Evolutionary conservation across 129 eudicot genomes (phyloP).

Genomic region (Pseudognaphalium luteoalbum): DNA sequence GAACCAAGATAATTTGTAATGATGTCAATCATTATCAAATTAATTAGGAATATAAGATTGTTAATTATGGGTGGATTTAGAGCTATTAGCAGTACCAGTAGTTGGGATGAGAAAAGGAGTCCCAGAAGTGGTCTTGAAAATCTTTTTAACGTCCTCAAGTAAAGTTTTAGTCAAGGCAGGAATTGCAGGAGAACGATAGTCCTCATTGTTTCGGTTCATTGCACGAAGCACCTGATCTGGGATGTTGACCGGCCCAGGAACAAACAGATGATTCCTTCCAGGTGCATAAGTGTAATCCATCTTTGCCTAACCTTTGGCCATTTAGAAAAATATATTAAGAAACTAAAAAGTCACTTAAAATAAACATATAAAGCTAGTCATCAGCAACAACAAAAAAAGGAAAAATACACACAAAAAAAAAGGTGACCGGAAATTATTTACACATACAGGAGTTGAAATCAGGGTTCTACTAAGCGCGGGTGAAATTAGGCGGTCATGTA

Average conservation of each 20-base stretch:
- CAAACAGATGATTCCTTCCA: conserved; percentile 97
- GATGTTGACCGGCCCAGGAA: conserved; percentile 98
- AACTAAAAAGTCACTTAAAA: neutral
- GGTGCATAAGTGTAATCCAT: conserved; percentile 91
- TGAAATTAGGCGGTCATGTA: neutral
- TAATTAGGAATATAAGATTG: neutral
- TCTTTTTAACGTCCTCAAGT: conserved; percentile 94
- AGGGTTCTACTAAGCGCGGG: neutral
- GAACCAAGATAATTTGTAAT: neutral
- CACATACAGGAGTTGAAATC: neutral
- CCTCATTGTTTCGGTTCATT: conserved; percentile 98
- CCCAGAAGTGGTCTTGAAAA: conserved; percentile 92
- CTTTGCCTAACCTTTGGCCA: conserved; percentile 12
- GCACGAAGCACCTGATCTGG: conserved; percentile 97
- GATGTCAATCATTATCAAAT: neutral
- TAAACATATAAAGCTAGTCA: conserved; percentile 1
- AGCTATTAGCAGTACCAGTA: conserved; percentile 54
- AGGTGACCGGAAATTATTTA: neutral
- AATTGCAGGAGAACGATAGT: conserved; percentile 94
- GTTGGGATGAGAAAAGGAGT: conserved; percentile 93
- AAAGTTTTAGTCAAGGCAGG: conserved; percentile 80
- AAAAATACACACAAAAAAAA: no score
- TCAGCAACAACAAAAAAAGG: neutral
- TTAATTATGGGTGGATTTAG: no score
- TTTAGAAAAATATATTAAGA: neutral